Evolutionary conservation across 176 grass and related monocot species (phyloP), one percentile per base, ranked within the genome.

Genomic region (Otatea glauca): DNA sequence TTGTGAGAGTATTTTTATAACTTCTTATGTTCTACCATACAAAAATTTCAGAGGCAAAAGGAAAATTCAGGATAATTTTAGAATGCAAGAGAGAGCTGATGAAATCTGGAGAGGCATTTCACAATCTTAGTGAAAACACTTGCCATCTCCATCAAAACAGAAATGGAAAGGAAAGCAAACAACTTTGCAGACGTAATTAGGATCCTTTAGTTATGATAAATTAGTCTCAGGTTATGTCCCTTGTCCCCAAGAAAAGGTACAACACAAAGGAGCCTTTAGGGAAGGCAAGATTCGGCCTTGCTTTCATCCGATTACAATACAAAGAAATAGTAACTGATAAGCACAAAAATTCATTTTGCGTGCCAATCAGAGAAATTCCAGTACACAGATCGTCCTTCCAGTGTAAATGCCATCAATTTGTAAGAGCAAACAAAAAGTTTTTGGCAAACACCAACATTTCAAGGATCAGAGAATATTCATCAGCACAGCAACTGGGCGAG

Each of bases 331-430:
- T 58, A 15, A 27, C 7, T 25, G 25, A 32, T 32, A 11, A 32
- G 2, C 61, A 15, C 65, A 8, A 68, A 68, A 7, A 21, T 74
- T 54, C 48, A 32, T 4, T 74, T 74, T 53, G 27, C 48, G 27
- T 11, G 27, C 16, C 24, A 37, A 34, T 20, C 27, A 53, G 24
- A 73, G 21, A 47, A n/a, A 70, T 70, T 70, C 13, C 42, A 71
- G 21, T 42, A 20, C 47, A 51, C 47, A 16, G 23, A 74, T 35
- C 25, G 47, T 35, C 43, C 34, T 72, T 32, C 3, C 2, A 29
- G 24, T 64, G 14, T 56, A 77, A 35, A 54, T 65, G 44, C 7
- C 68, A 86, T 56, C 56, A 42, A 65, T 16, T 15, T 68, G 23
- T 42, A 79, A 27, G 12, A 9, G 18, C 55, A 72, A 42, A 69